Base-by-base conservation (phyloP, 1,284 basidiomycete genomes). In the Apiotrichum mycotoxinovorans region DNA sequence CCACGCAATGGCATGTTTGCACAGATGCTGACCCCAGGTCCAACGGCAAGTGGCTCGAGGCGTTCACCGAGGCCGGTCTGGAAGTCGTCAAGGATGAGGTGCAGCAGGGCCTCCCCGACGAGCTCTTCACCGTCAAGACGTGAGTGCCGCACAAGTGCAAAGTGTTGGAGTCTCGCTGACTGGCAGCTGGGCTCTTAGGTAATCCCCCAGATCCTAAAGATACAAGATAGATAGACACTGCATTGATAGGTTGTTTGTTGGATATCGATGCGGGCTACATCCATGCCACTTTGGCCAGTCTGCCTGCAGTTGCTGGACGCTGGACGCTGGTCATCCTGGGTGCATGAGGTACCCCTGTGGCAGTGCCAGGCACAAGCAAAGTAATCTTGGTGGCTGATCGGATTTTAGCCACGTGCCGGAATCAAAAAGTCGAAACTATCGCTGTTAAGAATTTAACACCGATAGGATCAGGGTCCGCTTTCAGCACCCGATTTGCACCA, bases 121-220 rank as follows among this genome's bases (percentile, higher is more conserved):
- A 86, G 20, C 71, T 95, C 51, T 93, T 87, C 70, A 80, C 81
- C 18, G 90, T 95, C 5, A 92, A 90, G 80, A 89, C 88, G 89
- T 91, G 66, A 70, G 79, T 74, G n/a, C n/a, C n/a, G n/a, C 14
- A 20, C 22, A 35, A 9, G 15, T 18, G 27, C 22, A n/a, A 23
- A 15, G 30, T 26, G n/a, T 12, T 14, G 4, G n/a, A n/a, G n/a
- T n/a, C n/a, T 18, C 22, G 49, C 62, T 66, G 41, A 63, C 42
- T 3, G 8, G 22, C 52, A 68, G 65, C 15, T 66, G 65, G 65
- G 67, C 65, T 22, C 44, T 68, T 12, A 35, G 57, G 42, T 68
- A 56, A 51, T 12, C 8, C 17, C 18, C 9, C 4, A 42, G 40
- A 23, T 10, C 20, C 14, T 4, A 18, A 18, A 11, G 42, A 25